Conservation (phyloP, 2,329 filamentous ascomycete species). For the Trichoderma lentiforme region DNA sequence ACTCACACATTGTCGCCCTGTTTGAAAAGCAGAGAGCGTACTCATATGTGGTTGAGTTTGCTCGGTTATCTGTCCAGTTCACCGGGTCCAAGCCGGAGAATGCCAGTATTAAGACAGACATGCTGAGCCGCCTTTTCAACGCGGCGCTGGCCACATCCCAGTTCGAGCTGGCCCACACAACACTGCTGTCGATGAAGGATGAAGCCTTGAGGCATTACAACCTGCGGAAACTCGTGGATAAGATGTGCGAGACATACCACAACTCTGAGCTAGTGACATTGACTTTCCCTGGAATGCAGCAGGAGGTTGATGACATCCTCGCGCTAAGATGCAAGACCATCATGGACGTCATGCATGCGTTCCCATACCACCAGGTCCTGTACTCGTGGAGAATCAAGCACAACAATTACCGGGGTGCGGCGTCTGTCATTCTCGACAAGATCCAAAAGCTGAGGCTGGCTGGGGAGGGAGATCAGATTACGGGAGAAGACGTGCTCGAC, state of each 20-base stretch:
- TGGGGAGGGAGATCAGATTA: slow-evolving; percentile 56
- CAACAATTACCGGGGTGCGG: slow-evolving; percentile 79
- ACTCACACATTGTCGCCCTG: slow-evolving; percentile 77
- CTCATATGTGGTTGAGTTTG: slow-evolving; percentile 81
- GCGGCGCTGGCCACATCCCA: slow-evolving; percentile 74
- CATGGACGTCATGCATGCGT: slow-evolving; percentile 61
- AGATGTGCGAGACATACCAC: slow-evolving; percentile 66
- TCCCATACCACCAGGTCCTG: slow-evolving; percentile 86
- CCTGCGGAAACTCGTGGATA: slow-evolving; percentile 66
- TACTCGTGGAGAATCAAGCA: slow-evolving; percentile 86
- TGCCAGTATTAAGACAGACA: slow-evolving; percentile 57
- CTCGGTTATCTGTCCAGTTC: slow-evolving; percentile 70
- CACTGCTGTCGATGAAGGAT: slow-evolving; percentile 70
- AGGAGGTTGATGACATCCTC: slow-evolving; percentile 76
- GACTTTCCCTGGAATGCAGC: slow-evolving; percentile 73
- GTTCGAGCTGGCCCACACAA: slow-evolving; percentile 79
- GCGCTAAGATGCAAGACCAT: slow-evolving; percentile 67
- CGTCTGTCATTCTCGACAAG: slow-evolving; percentile 59
- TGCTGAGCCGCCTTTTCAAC: slow-evolving; percentile 80
- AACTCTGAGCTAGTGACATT: slow-evolving; percentile 68
- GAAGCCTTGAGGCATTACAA: slow-evolving; percentile 67
- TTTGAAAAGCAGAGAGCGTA: slow-evolving; percentile 76
- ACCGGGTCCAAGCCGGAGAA: slow-evolving; percentile 32
- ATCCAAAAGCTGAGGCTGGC: slow-evolving; percentile 59
- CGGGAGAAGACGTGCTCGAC: slow-evolving; percentile 55